A percentile compares a stretch with the other conserved stretches of the same genome.
These are phyloP conservation scores for Ceratocystis variospora DNA, from an alignment of 2,329 filamentous ascomycete genomes.

Conservation along the genomic window DNA sequence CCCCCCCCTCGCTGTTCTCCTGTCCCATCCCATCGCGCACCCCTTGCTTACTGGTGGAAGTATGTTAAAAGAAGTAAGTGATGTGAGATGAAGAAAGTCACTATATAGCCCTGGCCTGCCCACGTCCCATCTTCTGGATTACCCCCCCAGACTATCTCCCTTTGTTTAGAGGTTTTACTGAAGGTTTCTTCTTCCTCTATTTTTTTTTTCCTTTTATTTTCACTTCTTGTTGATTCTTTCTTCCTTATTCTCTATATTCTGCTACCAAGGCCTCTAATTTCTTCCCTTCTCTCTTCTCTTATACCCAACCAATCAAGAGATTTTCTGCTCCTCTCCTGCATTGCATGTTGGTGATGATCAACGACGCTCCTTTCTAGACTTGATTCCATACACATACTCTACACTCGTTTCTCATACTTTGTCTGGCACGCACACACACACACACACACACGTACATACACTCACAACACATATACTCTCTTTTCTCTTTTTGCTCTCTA, in stretches of 20 bases:
- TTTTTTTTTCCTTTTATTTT: background rate
- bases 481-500: background rate
- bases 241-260: background rate
- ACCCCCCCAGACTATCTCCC: background rate
- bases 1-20: background rate
- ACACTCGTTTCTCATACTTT: background rate
- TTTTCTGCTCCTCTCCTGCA: background rate
- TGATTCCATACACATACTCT: background rate
- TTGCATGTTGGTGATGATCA: conserved; percentile 1
- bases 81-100: conserved; percentile 6
- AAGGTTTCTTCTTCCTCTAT: background rate
- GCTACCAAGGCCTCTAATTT: background rate
- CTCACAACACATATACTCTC: background rate
- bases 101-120: conserved; percentile 6
- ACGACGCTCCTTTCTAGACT: conserved; percentile 3
- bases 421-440: background rate
- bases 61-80: background rate
- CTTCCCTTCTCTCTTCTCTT: background rate
- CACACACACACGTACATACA: background rate
- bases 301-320: background rate
- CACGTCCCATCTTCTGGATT: background rate
- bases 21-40: background rate
- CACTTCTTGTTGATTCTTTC: background rate
- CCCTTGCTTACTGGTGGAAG: conserved; percentile 5
- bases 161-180: background rate